These are phyloP conservation scores for Dactylella cylindrospora DNA, from an alignment of 2,329 filamentous ascomycete species.

Conservation along the genomic window DNA sequence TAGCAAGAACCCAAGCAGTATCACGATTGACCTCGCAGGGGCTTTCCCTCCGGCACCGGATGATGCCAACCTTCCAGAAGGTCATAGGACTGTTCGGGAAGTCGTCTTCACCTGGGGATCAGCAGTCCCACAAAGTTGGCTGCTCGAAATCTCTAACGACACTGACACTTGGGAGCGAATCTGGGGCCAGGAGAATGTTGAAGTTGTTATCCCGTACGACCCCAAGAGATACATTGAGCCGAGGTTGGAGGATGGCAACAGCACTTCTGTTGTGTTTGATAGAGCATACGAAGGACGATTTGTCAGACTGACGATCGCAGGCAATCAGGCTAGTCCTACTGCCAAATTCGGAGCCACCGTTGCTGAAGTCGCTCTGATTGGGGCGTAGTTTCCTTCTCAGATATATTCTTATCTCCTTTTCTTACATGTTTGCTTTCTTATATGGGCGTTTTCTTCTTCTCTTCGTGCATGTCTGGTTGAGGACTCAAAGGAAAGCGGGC, in stretches of 20 bases:
- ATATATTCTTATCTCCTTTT: neutral
- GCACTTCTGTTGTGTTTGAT: constrained; percentile 36
- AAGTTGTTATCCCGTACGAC: constrained; percentile 45
- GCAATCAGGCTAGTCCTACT: constrained; percentile 22
- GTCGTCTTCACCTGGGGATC: constrained; percentile 49
- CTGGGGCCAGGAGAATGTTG: constrained; percentile 44
- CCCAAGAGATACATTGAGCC: constrained; percentile 36
- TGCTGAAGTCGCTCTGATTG: constrained; percentile 38
- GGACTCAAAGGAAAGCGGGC: constrained; percentile 14
- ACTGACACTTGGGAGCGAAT: constrained; percentile 52
- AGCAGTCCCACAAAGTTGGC: constrained; percentile 47
- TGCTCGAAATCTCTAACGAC: constrained; percentile 49
- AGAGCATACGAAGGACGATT: constrained; percentile 38
- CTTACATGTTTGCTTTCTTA: neutral
- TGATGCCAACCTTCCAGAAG: constrained; percentile 56
- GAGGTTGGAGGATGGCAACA: constrained; percentile 36
- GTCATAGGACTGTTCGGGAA: constrained; percentile 62
- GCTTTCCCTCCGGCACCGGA: constrained; percentile 53
- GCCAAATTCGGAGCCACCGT: constrained; percentile 32
- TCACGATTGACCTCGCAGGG: constrained; percentile 66
- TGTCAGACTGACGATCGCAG: constrained; percentile 32
- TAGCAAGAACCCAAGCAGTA: constrained; percentile 57
- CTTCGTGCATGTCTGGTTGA: constrained; percentile 20
- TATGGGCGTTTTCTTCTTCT: constrained; percentile 23
- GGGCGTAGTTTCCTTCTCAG: no score